Evolutionary conservation across 2,329 filamentous ascomycete species (phyloP).

Genomic region (Diaporthe sp.): DNA sequence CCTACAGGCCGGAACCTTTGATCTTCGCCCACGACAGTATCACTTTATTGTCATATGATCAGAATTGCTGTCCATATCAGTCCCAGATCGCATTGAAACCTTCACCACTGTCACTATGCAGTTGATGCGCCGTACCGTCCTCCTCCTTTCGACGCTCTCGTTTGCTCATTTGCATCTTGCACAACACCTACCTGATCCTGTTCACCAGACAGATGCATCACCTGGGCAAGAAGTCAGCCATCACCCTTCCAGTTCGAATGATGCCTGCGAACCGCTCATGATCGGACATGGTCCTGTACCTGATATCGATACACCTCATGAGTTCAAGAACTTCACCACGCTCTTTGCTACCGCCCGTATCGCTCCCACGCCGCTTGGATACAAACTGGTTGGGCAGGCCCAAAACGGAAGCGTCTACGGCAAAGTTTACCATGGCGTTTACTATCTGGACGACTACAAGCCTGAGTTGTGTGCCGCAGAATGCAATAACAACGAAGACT

Average conservation of each 20-base stretch:
- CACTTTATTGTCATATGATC: neutral
- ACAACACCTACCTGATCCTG: neutral
- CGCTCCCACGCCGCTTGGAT: slow-evolving; percentile 4
- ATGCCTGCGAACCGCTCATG: neutral
- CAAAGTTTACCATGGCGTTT: neutral
- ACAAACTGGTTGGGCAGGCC: slow-evolving; percentile 4
- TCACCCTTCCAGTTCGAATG: neutral
- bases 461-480: slow-evolving; percentile 10
- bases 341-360: slow-evolving; percentile 1
- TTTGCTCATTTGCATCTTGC: neutral
- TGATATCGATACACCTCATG: neutral
- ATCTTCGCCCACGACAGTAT: neutral
- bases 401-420: slow-evolving; percentile 12
- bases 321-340: slow-evolving; percentile 8
- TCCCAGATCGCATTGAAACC: neutral
- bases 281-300: neutral
- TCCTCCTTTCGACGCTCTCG: neutral
- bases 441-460: slow-evolving; percentile 29
- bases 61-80: neutral
- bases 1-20: neutral
- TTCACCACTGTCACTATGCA: neutral
- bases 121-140: neutral
- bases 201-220: neutral
- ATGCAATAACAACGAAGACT: slow-evolving; percentile 6
- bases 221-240: too few species aligned